These are phyloP conservation scores for Podila verticillata DNA, from an alignment of 192 early-diverging fungal species.

Conservation along the genomic window DNA sequence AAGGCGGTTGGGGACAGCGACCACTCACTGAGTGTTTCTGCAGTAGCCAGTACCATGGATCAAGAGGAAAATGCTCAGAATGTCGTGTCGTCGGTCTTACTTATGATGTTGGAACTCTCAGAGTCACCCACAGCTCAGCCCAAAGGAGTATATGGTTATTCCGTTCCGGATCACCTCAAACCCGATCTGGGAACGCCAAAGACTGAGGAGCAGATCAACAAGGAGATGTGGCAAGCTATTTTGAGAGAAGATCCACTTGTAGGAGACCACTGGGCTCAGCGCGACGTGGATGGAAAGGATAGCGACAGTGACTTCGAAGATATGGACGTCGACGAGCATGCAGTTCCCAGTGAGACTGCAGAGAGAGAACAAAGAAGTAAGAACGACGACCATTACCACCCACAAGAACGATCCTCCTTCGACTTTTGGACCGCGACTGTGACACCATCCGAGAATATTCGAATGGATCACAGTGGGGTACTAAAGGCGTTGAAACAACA, in stretches of 20 bases:
- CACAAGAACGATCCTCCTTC: background rate
- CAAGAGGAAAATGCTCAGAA: constrained; percentile 34
- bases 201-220: constrained; percentile 26
- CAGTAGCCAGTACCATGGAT: constrained; percentile 13
- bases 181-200: constrained; percentile 1
- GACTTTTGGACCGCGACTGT: background rate
- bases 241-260: constrained; percentile 25
- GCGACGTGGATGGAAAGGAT: background rate
- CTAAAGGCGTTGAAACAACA: constrained; percentile 12
- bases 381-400: background rate
- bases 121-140: constrained; percentile 16
- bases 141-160: constrained; percentile 19
- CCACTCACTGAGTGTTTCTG: background rate
- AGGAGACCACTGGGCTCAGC: constrained; percentile 29
- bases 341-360: background rate
- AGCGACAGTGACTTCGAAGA: constrained; percentile 39
- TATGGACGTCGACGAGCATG: constrained; percentile 29
- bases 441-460: background rate
- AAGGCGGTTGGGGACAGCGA: constrained; percentile 17
- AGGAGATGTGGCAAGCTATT: constrained; percentile 22
- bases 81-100: constrained; percentile 17
- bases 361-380: background rate
- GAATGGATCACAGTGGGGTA: background rate
- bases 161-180: constrained; percentile 5
- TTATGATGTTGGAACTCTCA: constrained; percentile 30